Base-by-base conservation (phyloP, 1,139 yeast species). In the Blastobotrys apis region DNA sequence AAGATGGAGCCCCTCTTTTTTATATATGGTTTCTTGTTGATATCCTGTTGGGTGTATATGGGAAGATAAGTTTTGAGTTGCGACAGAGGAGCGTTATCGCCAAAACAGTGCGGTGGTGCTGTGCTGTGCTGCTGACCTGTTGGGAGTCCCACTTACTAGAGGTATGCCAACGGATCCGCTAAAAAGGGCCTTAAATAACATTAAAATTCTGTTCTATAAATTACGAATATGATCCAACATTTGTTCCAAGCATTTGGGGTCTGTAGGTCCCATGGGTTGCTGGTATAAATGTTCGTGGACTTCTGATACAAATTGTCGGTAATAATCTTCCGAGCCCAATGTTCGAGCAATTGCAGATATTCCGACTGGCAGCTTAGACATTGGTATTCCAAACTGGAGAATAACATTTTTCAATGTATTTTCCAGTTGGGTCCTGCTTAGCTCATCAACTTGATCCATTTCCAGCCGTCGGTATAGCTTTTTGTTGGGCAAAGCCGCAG, bases 371-470 rank as follows among this genome's bases (percentile, higher is more conserved):
- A 65, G 42, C 40, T 58, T 57, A 17, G 57, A 45, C 26, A 56
- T 53, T 5, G 69, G 67, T n/a, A 58, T 57, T 22, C 59, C 65
- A 16, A 66, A 53, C 9, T 56, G 45, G 8, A 61, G 41, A 4
- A 63, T 50, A 29, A 59, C 44, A 36, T 62, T 62, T 47, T 65
- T 65, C 21, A 65, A 51, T 3, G 58, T 46, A 44, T 66, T 65
- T 39, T 58, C 63, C 23, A 63, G 53, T 25, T 62, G 60, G 9
- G 53, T 53, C 33, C 55, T 45, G 17, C 51, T 51, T 40, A 59
- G 36, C 3, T 44, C 36, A 34, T 64, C 66, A 3, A 66, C 55
- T 4, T 44, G 34, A 26, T 54, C 59, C 47, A 66, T 50, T 41
- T 53, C 53, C 22, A 64, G 54, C 2, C 43, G 33, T 2, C 50